Conservation (phyloP, 345 rosid species). For the Heritiera littoralis region DNA sequence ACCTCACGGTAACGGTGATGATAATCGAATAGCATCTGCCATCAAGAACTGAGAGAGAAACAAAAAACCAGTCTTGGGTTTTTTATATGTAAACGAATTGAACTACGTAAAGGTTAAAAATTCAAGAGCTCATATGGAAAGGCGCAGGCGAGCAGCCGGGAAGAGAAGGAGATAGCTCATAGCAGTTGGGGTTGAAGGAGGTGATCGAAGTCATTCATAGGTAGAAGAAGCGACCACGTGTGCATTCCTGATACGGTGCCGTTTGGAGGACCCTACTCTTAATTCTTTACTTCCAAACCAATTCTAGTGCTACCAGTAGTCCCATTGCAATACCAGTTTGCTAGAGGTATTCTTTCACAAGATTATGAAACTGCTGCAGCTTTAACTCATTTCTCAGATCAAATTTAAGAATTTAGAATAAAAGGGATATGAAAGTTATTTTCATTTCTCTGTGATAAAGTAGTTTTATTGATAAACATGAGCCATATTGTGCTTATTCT, state of each 20-base stretch:
- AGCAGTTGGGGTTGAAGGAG: neutral
- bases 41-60: neutral
- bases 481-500: too few species aligned
- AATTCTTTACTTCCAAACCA: too few species aligned
- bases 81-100: too few species aligned
- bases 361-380: neutral
- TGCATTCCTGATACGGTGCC: neutral
- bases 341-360: neutral
- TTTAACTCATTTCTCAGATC: neutral
- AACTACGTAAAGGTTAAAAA: neutral
- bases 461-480: too few species aligned
- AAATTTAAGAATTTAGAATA: neutral
- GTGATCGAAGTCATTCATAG: neutral
- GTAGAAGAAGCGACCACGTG: neutral
- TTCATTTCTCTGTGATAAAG: too few species aligned
- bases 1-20: too few species aligned
- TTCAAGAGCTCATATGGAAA: too few species aligned
- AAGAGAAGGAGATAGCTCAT: neutral
- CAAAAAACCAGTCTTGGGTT: too few species aligned
- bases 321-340: neutral
- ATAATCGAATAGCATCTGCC: slow-evolving; percentile 19
- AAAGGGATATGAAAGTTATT: too few species aligned
- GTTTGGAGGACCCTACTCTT: neutral
- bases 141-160: neutral
- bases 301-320: neutral